Evolutionary conservation across 768 basidiomycete species (phyloP).

Genomic region (Termitomyces sp.): DNA sequence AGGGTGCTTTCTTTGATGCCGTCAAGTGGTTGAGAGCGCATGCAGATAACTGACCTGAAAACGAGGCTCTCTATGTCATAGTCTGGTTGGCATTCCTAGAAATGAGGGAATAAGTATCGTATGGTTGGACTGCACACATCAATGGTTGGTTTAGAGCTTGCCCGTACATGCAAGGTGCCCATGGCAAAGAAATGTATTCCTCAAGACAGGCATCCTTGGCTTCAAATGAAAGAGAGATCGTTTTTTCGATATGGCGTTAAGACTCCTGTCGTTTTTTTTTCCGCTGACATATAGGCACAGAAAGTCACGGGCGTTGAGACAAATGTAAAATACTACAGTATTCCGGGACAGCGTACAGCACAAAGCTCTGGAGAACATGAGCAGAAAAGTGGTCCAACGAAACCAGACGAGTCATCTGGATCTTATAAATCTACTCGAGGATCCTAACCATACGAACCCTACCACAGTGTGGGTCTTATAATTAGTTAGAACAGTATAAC

Average conservation of each 20-base stretch:
- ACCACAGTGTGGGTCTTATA: neutral
- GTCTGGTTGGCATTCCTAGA: neutral
- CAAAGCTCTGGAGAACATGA: too few relatives aligned
- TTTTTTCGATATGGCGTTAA: neutral
- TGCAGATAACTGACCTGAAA: neutral
- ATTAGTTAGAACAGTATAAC: neutral
- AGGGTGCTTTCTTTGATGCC: conserved; percentile 14
- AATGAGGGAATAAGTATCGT: neutral
- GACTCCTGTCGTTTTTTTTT: neutral
- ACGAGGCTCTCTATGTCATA: neutral
- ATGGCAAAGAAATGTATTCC: neutral
- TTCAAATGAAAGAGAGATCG: neutral
- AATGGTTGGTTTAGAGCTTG: neutral
- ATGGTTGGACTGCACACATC: neutral
- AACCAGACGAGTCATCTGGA: too few relatives aligned
- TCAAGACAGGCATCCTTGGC: neutral
- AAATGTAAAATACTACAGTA: too few relatives aligned
- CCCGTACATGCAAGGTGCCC: neutral
- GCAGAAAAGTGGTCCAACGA: too few relatives aligned
- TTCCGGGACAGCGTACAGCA: too few relatives aligned
- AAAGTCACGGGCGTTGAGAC: too few relatives aligned
- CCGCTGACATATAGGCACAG: neutral
- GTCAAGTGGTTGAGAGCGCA: conserved; percentile 12
- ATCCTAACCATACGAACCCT: neutral
- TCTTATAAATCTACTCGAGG: too few relatives aligned